Percentiles rank a stretch among this genome's conserved stretches.
phyloP scores from a whole-genome alignment of 2,329 filamentous ascomycete genomes.

The Epichloe gansuensis region DNA sequence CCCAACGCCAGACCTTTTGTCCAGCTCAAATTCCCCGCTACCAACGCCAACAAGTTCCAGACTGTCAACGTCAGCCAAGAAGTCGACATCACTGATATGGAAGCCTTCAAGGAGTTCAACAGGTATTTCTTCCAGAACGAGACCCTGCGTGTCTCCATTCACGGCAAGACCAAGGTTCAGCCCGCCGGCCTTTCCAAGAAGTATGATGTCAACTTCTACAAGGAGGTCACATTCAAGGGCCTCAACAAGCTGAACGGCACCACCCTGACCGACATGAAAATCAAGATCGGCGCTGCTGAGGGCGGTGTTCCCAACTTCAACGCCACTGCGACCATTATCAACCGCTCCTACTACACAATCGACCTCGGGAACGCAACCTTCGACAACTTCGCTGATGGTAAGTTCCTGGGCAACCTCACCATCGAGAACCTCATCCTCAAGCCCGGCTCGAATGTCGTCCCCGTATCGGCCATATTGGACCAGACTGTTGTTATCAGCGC shows the following conservation, averaged over 20 bases:
- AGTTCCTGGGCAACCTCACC: constrained; percentile 40
- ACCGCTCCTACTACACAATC: constrained; percentile 50
- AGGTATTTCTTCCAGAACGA: constrained; percentile 39
- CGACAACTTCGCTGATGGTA: constrained; percentile 40
- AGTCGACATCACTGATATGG: constrained; percentile 32
- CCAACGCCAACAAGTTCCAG: constrained; percentile 34
- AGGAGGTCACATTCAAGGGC: constrained; percentile 38
- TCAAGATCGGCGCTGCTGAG: constrained; percentile 5
- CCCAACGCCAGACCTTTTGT: constrained; percentile 36
- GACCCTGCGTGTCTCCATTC: constrained; percentile 36
- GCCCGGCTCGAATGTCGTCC: constrained; percentile 46
- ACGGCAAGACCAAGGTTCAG: constrained; percentile 39
- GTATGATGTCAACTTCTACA: constrained; percentile 42
- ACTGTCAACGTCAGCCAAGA: constrained; percentile 40
- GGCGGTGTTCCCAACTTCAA: constrained; percentile 42
- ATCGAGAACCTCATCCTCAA: constrained; percentile 45
- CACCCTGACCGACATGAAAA: constrained; percentile 25
- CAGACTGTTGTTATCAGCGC: constrained; percentile 33
- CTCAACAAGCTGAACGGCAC: constrained; percentile 45
- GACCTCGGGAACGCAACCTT: constrained; percentile 56
- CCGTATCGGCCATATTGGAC: constrained; percentile 41
- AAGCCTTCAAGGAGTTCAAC: constrained; percentile 43
- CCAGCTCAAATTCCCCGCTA: constrained; percentile 38
- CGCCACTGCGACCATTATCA: constrained; percentile 48
- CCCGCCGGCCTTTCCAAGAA: constrained; percentile 36